phyloP scores from a whole-genome alignment of 495 filamentous ascomycete genomes.

The Penicillium ochrochloron region DNA sequence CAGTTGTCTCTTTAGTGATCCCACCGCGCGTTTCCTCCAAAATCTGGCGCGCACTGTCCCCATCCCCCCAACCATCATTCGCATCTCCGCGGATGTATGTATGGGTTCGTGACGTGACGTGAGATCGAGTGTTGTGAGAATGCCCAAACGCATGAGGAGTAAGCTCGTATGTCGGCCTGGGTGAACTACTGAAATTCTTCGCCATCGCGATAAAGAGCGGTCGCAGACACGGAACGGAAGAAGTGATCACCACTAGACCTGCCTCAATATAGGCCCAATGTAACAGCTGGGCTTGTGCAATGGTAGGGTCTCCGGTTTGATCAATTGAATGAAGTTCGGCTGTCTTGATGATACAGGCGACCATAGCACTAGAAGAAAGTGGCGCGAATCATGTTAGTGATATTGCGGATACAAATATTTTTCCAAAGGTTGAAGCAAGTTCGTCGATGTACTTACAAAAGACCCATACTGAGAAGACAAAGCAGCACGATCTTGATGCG shows the following conservation, averaged over 20 bases:
- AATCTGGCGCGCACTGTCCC: neutral
- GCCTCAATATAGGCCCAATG: neutral
- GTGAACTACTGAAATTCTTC: neutral
- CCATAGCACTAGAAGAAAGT: neutral
- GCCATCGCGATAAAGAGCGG: neutral
- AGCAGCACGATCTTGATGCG: neutral
- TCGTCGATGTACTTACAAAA: neutral
- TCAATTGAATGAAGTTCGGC: neutral
- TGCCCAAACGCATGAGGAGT: neutral
- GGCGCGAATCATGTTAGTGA: neutral
- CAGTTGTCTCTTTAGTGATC: neutral
- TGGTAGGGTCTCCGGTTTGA: neutral
- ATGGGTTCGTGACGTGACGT: neutral
- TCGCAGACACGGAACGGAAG: neutral
- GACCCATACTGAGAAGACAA: neutral
- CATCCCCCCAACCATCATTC: neutral
- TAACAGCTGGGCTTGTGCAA: neutral
- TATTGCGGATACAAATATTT: neutral
- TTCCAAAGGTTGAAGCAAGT: neutral
- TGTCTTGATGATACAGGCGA: neutral
- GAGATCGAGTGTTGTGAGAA: neutral
- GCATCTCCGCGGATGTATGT: neutral
- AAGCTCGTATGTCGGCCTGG: neutral
- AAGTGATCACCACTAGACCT: conserved; percentile 1
- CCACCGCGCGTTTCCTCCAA: neutral